These are phyloP conservation scores for Quercus mongolica DNA, from an alignment of 306 rosid genomes.

Conservation along the genomic window DNA sequence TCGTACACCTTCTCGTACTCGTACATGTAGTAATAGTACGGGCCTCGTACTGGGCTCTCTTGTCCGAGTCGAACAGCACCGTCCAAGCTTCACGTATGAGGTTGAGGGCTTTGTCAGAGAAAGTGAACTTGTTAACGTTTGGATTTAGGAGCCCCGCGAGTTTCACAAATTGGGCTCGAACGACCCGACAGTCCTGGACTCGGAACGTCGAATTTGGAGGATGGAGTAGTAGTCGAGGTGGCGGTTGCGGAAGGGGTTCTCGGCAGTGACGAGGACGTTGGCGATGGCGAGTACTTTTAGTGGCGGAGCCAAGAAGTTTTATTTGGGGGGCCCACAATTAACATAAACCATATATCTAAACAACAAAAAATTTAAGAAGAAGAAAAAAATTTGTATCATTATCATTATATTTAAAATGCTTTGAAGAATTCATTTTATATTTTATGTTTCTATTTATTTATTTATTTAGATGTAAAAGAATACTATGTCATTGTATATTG, in stretches of 20 bases:
- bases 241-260: not conserved
- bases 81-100: constrained; percentile 49
- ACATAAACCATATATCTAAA: too few relatives aligned
- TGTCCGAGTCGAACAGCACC: constrained; percentile 31
- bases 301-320: too few relatives aligned
- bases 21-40: constrained; percentile 57
- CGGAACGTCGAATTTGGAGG: constrained; percentile 30
- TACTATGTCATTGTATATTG: too few relatives aligned
- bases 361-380: too few relatives aligned
- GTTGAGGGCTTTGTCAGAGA: constrained; percentile 29
- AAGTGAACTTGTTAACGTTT: constrained; percentile 27
- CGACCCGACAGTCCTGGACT: constrained; percentile 13
- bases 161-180: constrained; percentile 30
- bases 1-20: constrained; percentile 49
- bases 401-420: too few relatives aligned
- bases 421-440: too few relatives aligned
- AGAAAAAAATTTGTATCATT: too few relatives aligned
- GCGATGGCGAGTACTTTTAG: constrained; percentile 32
- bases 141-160: constrained; percentile 37
- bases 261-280: constrained; percentile 32
- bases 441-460: too few relatives aligned
- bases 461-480: too few relatives aligned
- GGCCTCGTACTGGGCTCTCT: constrained; percentile 26
- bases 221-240: constrained; percentile 40
- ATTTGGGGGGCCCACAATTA: too few relatives aligned